These are phyloP conservation scores for Carnegiea gigantea DNA, from an alignment of 179 eudicot genomes.

Conservation along the genomic window DNA sequence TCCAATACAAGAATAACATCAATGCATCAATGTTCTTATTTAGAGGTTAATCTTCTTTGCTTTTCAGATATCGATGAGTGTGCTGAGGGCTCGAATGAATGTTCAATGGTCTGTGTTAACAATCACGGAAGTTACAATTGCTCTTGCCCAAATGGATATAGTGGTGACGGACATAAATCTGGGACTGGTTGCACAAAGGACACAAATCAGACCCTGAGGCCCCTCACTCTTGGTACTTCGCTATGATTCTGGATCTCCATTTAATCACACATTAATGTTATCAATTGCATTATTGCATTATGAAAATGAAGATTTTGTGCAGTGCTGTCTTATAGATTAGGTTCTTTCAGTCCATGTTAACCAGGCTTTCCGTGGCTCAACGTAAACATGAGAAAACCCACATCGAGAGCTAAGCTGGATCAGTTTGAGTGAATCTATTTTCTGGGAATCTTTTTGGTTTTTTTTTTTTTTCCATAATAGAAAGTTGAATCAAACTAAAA, in stretches of 20 bases:
- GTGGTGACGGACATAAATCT: constrained; percentile 27
- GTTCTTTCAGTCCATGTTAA: not conserved
- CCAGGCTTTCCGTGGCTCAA: not conserved
- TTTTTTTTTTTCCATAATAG: too few relatives aligned
- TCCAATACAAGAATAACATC: not conserved
- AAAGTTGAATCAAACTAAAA: too few relatives aligned
- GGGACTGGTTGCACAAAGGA: constrained; percentile 27
- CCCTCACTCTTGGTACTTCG: not conserved
- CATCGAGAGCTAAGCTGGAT: too few relatives aligned
- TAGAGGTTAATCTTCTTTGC: not conserved
- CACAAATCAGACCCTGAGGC: not conserved
- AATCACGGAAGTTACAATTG: constrained; percentile 31
- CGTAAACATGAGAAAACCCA: too few relatives aligned
- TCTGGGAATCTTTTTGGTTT: too few relatives aligned
- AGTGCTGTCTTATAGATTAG: not conserved
- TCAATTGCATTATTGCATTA: not conserved
- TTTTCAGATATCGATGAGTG: constrained; percentile 47
- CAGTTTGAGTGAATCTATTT: too few relatives aligned
- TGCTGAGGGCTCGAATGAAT: constrained; percentile 7
- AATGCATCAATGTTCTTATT: too few relatives aligned
- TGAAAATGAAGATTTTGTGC: not conserved
- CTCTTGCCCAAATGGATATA: constrained; percentile 29
- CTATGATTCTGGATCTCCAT: not conserved
- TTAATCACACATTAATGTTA: not conserved
- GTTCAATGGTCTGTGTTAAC: constrained; percentile 34